Evolutionary conservation across 2,329 filamentous ascomycete genomes (phyloP), one percentile per base, ranked within the genome.

Genomic region (Fusarium agapanthi): DNA sequence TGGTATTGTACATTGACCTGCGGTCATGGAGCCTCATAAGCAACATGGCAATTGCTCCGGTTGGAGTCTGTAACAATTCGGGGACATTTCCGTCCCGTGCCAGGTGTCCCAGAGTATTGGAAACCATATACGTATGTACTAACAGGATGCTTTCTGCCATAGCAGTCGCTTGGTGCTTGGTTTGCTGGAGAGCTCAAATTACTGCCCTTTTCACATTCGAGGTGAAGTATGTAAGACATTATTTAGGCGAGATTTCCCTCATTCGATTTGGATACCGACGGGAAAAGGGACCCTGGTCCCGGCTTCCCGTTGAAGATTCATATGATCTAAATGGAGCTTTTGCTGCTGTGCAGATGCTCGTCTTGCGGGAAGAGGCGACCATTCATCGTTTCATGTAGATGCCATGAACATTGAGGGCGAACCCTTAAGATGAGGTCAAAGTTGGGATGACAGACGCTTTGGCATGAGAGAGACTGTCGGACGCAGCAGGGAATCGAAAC

Each of bases 51-150:
- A 58, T 63, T 73, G 35, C 60, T 74, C 74, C 68, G 69, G 67
- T 67, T 47, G 51, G 65, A 62, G 67, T 30, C 63, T 55, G 37
- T 69, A 48, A 64, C 51, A 56, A 50, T 61, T 69, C 67, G 76
- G 75, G 67, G 66, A 26, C 65, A 70, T 64, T 75, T 72, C 74
- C 74, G 59, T 60, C 60, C 56, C 65, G 65, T 73, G 69, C 58
- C 59, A 73, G 61, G 61, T 53, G 71, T 67, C 62, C 69, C 69
- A 76, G 67, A 73, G 56, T 34, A 44, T 69, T 77, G 73, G 69
- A 59, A 76, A 74, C 66, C 63, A 67, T 54, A 32, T 37, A 43
- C 37, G 35, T 61, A 30, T 38, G 35, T 62, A 24, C 53, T 48
- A 65, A 57, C 66, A 67, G 62, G 62, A 56, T 63, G 48, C 51